These are phyloP conservation scores for Ophidiomyces ophidiicola DNA, from an alignment of 2,329 filamentous ascomycete genomes.

Conservation along the genomic window DNA sequence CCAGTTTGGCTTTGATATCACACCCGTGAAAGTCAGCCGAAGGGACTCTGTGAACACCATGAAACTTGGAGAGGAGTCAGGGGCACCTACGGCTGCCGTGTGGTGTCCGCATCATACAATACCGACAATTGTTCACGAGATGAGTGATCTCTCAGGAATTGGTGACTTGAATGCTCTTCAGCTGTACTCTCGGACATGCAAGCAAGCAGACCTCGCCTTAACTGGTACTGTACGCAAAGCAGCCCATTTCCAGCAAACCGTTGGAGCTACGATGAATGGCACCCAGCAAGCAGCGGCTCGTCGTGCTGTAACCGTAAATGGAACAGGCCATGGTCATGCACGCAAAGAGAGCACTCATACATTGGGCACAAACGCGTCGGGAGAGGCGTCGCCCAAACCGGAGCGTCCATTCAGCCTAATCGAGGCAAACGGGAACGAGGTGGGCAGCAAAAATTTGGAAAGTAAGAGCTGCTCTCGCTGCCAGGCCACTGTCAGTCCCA, in stretches of 20 bases:
- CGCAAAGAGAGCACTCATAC: constrained; percentile 5
- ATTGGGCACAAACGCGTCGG: constrained; percentile 17
- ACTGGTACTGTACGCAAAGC: constrained; percentile 91
- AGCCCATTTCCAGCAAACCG: constrained; percentile 46
- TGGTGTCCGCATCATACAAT: constrained; percentile 86
- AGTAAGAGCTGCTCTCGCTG: constrained; percentile 32
- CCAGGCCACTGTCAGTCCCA: constrained; percentile 31
- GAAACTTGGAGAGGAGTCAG: constrained; percentile 66
- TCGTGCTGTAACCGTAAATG: constrained; percentile 18
- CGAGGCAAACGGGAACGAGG: constrained; percentile 4
- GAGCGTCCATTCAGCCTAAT: constrained; percentile 11
- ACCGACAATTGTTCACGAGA: constrained; percentile 61
- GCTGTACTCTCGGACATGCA: constrained; percentile 77
- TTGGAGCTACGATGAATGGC: constrained; percentile 25
- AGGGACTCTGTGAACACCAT: constrained; percentile 70
- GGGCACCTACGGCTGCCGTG: constrained; percentile 69
- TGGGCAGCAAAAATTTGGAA: not conserved
- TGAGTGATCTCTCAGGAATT: constrained; percentile 62
- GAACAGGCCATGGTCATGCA: constrained; percentile 5
- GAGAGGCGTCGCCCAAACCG: constrained; percentile 12
- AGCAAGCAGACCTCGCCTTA: constrained; percentile 80
- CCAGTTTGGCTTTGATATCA: constrained; percentile 77
- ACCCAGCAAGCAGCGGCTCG: constrained; percentile 44
- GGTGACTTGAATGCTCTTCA: constrained; percentile 69
- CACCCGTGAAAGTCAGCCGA: constrained; percentile 76